Evolutionary conservation across 805 yeast genomes (phyloP), one percentile per base, ranked within the genome.

Genomic region (Metschnikowia anglica): DNA sequence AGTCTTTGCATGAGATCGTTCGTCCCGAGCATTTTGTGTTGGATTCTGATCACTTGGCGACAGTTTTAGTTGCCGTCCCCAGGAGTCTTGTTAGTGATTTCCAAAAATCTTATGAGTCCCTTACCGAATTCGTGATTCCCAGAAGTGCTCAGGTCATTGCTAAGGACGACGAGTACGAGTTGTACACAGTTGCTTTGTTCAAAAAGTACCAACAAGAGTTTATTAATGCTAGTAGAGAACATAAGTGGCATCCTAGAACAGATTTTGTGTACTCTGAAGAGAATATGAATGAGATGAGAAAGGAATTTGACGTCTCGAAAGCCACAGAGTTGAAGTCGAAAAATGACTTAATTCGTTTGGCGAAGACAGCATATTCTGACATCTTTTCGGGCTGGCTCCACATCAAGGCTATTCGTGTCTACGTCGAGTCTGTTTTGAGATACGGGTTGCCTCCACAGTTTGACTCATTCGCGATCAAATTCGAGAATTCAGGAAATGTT

Each of bases 401-500:
- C 65, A 78, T 93, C 54, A 89, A 89, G 66, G 80, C 87, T 3
- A 74, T 93, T 41, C 81, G 97, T 54, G 76, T 87, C 15, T 93
- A 85, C 65, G 96, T 91, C 28, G 99, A 93, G 69, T 79, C 89
- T 38, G 96, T 93, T 12, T 76, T 93, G 62, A 83, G 99, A 66
- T 93, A 93, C 63, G 99, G 99, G 0, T 77, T 93, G 51, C 99
- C 99, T 26, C 97, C 98, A 23, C 85, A 84, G 56, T 93, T 91
- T 63, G 77, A 80, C 58, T 68, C 73, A 38, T 77, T 56, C 53
- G 62, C 74, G 41, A 58, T 80, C 34, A 70, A 71, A 49, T 59
- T 85, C 53, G 62, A 70, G 16, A 60, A 54, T 46, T 47, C 58
- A 13, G 71, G 71, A 52, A 61, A 63, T 20, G 52, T 76, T 17